Base-by-base conservation (phyloP, 306 rosid species). In the Cicer chorassanicum region DNA sequence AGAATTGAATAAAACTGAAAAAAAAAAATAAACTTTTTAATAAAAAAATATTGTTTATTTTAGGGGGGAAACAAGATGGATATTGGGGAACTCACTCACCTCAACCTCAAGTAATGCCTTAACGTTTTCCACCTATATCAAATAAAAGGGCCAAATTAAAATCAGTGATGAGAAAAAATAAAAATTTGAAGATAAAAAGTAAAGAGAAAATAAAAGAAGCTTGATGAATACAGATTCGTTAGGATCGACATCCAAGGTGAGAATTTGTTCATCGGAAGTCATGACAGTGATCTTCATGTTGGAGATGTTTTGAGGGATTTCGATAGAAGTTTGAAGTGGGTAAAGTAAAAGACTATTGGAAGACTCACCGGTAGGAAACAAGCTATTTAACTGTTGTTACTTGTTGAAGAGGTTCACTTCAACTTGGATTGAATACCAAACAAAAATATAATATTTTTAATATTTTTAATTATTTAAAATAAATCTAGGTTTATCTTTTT, bases 41-140 rank as follows among this genome's bases (percentile, higher is more conserved):
- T 21, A 24, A 68, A 68, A 10, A 2, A 15, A 4, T 15, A 34
- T 40, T 29, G 36, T 29, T 29, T 29, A 29, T 64, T 36, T 18
- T 19, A 40, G 38, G 42, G 13, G 8, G 65, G 40, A 39, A 13
- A 65, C 15, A 19, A 73, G 12, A 74, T 48, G 72, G 77, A 55
- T 48, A 50, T 36, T 66, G 71, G 11, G 53, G 45, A 65, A 49
- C 85, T 77, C 51, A 40, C 91, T 80, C 82, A 94, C 97, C 89
- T 94, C 98, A 57, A 94, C 97, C 81, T 91, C 97, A 53, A 94
- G 98, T 82, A 94, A 81, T 65, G 96, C 98, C 74, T 94, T 94
- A 76, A 94, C 90, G 68, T 90, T 91, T 73, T 94, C 97, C 75
- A 91, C 95, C 98, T 94, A 76, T 8, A 38, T 51, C n/a, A 12